A percentile compares a stretch with the other conserved stretches of the same genome.
Evolutionary conservation across 257 asterid genomes (phyloP).

Genomic region (Jasminum sambac): DNA sequence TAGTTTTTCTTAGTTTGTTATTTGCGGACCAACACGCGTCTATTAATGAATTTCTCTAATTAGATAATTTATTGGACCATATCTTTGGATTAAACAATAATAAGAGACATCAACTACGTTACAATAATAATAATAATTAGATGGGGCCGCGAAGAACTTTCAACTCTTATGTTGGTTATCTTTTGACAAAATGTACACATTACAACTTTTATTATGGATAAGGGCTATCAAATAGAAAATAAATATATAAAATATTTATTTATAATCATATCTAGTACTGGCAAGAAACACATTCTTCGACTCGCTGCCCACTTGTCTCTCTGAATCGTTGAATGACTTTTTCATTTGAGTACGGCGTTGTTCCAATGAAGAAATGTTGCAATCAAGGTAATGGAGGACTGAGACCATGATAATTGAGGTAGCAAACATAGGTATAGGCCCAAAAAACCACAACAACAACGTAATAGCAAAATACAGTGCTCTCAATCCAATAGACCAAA

Average conservation of each 20-base stretch:
- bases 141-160: not conserved
- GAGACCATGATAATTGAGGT: conserved; percentile 48
- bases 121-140: not conserved
- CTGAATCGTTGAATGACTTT: not conserved
- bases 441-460: conserved; percentile 66
- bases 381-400: conserved; percentile 53
- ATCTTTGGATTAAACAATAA: no score
- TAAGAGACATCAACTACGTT: not conserved
- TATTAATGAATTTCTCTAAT: not conserved
- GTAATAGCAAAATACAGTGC: conserved; percentile 61
- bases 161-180: not conserved
- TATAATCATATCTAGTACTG: not conserved
- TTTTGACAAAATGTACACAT: not conserved
- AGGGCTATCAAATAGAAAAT: not conserved
- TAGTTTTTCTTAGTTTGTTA: not conserved
- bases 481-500: conserved; percentile 70
- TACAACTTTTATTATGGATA: not conserved
- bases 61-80: not conserved
- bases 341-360: conserved; percentile 9
- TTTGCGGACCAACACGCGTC: not conserved
- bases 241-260: not conserved
- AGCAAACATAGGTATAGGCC: conserved; percentile 72
- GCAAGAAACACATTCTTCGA: not conserved
- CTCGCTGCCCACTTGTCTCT: not conserved
- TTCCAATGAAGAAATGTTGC: conserved; percentile 44